Percentiles rank a stretch among this genome's conserved stretches.
Conservation (phyloP, 2,329 filamentous ascomycete species). For the Pseudogymnoascus sp. region DNA sequence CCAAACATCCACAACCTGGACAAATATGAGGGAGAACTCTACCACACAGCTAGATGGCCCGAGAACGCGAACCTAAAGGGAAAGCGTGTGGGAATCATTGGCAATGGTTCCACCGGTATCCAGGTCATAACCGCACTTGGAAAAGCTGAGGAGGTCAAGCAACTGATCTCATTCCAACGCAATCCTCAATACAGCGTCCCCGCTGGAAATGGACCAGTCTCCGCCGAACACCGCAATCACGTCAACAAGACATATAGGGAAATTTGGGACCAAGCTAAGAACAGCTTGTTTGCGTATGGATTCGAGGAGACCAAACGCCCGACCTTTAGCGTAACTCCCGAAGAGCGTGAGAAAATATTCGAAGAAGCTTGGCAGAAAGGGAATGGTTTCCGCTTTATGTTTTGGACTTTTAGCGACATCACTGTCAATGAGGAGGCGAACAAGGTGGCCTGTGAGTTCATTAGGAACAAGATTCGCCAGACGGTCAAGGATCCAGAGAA, state of each 20-base stretch:
- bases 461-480: slow-evolving; percentile 28
- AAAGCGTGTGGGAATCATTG: slow-evolving; percentile 30
- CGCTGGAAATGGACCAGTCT: slow-evolving; percentile 24
- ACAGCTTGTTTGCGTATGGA: slow-evolving; percentile 27
- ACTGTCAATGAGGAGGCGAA: slow-evolving; percentile 32
- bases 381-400: slow-evolving; percentile 33
- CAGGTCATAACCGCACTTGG: slow-evolving; percentile 25
- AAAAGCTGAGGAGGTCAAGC: slow-evolving; percentile 31
- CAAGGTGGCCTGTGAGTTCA: slow-evolving; percentile 31
- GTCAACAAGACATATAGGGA: slow-evolving; percentile 30
- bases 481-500: slow-evolving; percentile 29
- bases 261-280: slow-evolving; percentile 27
- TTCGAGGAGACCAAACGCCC: slow-evolving; percentile 25
- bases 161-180: slow-evolving; percentile 31
- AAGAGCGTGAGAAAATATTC: slow-evolving; percentile 25
- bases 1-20: slow-evolving; percentile 38
- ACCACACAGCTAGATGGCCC: slow-evolving; percentile 39
- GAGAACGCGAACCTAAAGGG: slow-evolving; percentile 27
- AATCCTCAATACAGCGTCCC: slow-evolving; percentile 33
- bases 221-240: slow-evolving; percentile 22
- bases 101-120: slow-evolving; percentile 30
- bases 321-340: slow-evolving; percentile 20
- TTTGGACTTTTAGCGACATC: slow-evolving; percentile 33
- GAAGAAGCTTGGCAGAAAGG: slow-evolving; percentile 28
- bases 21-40: slow-evolving; percentile 38